Evolutionary conservation across 345 rosid genomes (phyloP).

Genomic region (Salix caprea): DNA sequence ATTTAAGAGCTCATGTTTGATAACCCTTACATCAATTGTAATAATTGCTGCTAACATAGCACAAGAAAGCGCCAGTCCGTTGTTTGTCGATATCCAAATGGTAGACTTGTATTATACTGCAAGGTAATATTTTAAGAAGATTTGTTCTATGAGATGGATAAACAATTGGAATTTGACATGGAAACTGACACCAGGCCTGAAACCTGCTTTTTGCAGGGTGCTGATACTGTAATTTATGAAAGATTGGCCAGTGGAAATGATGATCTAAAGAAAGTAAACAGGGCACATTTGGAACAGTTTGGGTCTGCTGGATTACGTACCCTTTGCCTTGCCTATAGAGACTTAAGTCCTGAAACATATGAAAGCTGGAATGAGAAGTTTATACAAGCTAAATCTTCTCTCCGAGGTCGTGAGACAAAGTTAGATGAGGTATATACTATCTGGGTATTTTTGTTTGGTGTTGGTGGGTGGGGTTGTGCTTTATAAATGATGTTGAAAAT

Average conservation of each 20-base stretch:
- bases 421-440: constrained; percentile 77
- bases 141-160: constrained; percentile 10
- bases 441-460: background rate
- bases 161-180: constrained; percentile 1
- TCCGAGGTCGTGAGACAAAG: constrained; percentile 93
- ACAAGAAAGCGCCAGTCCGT: constrained; percentile 99
- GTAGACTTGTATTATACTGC: constrained; percentile 92
- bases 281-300: constrained; percentile 87
- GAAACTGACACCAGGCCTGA: constrained; percentile 32
- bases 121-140: constrained; percentile 54
- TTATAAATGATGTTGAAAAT: background rate
- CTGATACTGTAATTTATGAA: constrained; percentile 92
- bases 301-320: constrained; percentile 98
- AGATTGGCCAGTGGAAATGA: constrained; percentile 72
- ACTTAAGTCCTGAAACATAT: constrained; percentile 67
- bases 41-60: constrained; percentile 45
- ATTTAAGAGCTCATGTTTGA: constrained; percentile 11
- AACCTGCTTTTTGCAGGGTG: constrained; percentile 66
- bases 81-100: constrained; percentile 93
- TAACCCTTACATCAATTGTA: constrained; percentile 5
- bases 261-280: constrained; percentile 63
- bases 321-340: constrained; percentile 89
- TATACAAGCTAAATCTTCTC: constrained; percentile 92
- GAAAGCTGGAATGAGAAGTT: constrained; percentile 97
- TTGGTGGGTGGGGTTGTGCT: background rate